A percentile compares a stretch with the other conserved stretches of the same genome.
phyloP scores from a whole-genome alignment of 345 rosid genomes.

The Eucalyptus albens region DNA sequence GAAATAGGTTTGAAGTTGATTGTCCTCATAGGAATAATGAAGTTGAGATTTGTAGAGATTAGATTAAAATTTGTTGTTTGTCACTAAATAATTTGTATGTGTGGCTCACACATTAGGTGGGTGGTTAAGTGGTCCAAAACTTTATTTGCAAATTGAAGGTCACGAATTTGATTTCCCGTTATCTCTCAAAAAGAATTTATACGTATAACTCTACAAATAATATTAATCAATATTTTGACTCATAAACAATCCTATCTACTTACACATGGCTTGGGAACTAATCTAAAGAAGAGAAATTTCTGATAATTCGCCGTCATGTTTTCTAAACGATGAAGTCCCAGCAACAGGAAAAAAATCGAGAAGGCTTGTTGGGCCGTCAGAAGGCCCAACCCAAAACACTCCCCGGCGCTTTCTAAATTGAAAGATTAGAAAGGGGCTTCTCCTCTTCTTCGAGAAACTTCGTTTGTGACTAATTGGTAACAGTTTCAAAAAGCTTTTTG shows the following conservation, averaged over 20 bases:
- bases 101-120: fast-evolving
- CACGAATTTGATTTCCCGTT: fast-evolving
- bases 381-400: background rate
- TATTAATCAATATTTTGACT: no score
- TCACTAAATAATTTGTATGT: no score
- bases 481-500: no score
- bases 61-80: no score
- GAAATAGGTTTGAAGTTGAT: no score
- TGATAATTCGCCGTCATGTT: background rate
- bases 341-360: background rate
- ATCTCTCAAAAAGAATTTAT: no score
- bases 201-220: fast-evolving
- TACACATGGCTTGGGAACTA: background rate
- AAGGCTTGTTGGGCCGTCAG: background rate
- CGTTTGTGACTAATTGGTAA: no score
- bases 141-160: fast-evolving
- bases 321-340: background rate
- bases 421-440: background rate
- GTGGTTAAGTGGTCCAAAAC: fast-evolving
- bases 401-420: background rate
- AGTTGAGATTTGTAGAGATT: no score
- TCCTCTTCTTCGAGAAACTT: background rate
- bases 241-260: background rate
- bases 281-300: background rate
- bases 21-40: no score